Conservation (phyloP, 331 rosid genomes). For the Acacia concinna region DNA sequence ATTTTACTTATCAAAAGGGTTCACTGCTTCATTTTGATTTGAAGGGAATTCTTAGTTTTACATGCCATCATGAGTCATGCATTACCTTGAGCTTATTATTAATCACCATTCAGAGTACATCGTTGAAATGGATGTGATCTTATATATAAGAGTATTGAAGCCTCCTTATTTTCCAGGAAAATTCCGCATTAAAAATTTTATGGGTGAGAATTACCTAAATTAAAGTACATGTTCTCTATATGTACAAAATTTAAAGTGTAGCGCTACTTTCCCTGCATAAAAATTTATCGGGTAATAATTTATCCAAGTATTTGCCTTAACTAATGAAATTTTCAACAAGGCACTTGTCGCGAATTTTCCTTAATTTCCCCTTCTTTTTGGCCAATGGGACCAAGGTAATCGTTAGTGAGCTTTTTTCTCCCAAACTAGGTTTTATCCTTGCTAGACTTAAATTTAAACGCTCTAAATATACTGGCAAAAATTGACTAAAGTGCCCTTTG, state of each 20-base stretch:
- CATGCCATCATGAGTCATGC: constrained; percentile 1
- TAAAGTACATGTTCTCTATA: too few species aligned
- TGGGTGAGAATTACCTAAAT: too few species aligned
- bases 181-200: not conserved
- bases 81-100: not conserved
- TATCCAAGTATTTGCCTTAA: too few species aligned
- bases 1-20: constrained; percentile 10
- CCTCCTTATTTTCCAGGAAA: not conserved
- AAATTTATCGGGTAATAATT: too few species aligned
- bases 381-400: not conserved
- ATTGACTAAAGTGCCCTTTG: too few species aligned
- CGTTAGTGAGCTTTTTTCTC: not conserved
- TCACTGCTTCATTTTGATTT: constrained; percentile 25
- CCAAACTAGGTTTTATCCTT: not conserved
- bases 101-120: not conserved
- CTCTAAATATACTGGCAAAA: too few species aligned
- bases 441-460: too few species aligned
- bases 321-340: too few species aligned
- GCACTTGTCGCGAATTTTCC: too few species aligned
- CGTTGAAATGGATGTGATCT: not conserved
- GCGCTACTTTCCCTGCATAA: too few species aligned
- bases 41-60: constrained; percentile 38
- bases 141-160: not conserved
- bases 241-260: too few species aligned
- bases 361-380: not conserved